A percentile compares a stretch with the other conserved stretches of the same genome.
These are phyloP conservation scores for Candida insectalens DNA, from an alignment of 805 yeast species.

Conservation along the genomic window DNA sequence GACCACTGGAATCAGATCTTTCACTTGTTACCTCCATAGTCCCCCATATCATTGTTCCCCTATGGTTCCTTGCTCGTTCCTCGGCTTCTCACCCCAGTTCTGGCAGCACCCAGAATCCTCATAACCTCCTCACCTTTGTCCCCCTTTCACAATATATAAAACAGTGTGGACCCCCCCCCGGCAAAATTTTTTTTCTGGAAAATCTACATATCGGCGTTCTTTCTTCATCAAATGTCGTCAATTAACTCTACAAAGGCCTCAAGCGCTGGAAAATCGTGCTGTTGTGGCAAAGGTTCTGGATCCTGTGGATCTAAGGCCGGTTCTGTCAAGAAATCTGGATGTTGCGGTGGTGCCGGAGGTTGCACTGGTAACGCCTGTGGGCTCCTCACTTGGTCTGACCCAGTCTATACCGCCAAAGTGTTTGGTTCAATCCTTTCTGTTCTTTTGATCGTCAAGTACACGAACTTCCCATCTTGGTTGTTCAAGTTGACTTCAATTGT, in stretches of 20 bases:
- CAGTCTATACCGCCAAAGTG: conserved; percentile 66
- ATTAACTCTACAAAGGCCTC: too few relatives aligned
- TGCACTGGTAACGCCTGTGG: too few relatives aligned
- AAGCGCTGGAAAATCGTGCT: too few relatives aligned
- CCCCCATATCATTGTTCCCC: background rate
- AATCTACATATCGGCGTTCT: background rate
- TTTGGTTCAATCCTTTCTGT: conserved; percentile 53
- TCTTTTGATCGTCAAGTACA: conserved; percentile 48
- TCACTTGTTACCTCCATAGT: too few relatives aligned
- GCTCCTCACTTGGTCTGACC: conserved; percentile 67
- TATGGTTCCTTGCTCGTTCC: background rate
- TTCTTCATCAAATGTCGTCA: too few relatives aligned
- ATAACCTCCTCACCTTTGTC: background rate
- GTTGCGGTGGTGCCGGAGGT: too few relatives aligned
- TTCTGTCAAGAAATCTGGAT: too few relatives aligned
- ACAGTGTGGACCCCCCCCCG: background rate
- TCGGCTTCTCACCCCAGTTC: conserved; percentile 1
- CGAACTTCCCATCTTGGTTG: conserved; percentile 52
- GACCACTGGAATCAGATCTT: too few relatives aligned
- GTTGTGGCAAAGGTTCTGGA: too few relatives aligned
- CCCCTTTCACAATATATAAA: background rate
- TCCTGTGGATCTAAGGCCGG: too few relatives aligned
- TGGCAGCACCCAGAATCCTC: background rate
- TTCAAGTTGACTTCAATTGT: conserved; percentile 52
- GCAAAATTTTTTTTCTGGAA: background rate